These are phyloP conservation scores for Phytophthora megakarya DNA, from an alignment of 352 stramenopile species.

Conservation along the genomic window DNA sequence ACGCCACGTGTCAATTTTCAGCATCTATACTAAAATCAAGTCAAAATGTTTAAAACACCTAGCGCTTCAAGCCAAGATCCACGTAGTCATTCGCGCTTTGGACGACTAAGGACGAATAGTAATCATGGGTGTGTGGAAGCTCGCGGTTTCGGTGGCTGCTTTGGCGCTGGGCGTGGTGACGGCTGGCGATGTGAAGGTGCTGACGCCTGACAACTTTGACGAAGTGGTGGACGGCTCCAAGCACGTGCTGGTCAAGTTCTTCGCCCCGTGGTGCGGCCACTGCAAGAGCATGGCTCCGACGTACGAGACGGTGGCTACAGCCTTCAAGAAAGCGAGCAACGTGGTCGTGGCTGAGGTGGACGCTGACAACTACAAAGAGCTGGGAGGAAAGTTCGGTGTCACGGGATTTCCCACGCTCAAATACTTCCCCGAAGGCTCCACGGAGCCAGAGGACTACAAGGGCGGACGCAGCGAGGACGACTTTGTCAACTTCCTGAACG, in stretches of 20 bases:
- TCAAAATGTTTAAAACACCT: constrained; percentile 42
- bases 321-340: constrained; percentile 86
- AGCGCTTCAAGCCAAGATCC: constrained; percentile 23
- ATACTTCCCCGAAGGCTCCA: constrained; percentile 86
- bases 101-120: constrained; percentile 16
- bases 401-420: constrained; percentile 95
- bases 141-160: constrained; percentile 48
- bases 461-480: constrained; percentile 86
- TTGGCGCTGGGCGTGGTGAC: constrained; percentile 56
- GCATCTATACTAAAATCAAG: constrained; percentile 40
- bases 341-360: constrained; percentile 92
- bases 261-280: constrained; percentile 91
- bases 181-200: constrained; percentile 76
- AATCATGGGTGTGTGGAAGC: constrained; percentile 63
- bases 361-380: constrained; percentile 82
- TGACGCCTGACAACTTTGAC: constrained; percentile 86
- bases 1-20: constrained; percentile 34
- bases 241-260: constrained; percentile 90
- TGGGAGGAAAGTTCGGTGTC: constrained; percentile 85
- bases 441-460: constrained; percentile 84
- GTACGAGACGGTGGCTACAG: constrained; percentile 87
- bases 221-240: constrained; percentile 82
- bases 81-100: constrained; percentile 35
- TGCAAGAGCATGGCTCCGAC: constrained; percentile 87
- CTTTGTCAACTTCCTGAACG: constrained; percentile 78